Conservation (phyloP, 2,329 filamentous ascomycete genomes). For the Cladophialophora exuberans region DNA sequence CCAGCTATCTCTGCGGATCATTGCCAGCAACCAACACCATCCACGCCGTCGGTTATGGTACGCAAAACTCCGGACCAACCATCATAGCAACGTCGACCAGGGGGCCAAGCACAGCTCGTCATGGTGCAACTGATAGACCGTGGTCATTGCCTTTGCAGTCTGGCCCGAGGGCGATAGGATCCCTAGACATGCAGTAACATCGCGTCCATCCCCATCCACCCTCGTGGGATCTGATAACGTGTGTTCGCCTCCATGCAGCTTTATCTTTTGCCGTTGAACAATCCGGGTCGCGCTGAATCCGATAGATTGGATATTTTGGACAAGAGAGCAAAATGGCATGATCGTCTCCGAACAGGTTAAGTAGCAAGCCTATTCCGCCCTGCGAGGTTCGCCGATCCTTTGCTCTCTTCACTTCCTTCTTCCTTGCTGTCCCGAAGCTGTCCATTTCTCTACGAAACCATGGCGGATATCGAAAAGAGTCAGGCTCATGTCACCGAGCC, state of each 20-base stretch:
- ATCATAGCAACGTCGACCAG: background rate
- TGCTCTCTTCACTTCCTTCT: background rate
- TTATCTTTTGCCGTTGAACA: conserved; percentile 1
- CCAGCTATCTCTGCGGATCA: background rate
- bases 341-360: background rate
- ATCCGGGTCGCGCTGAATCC: background rate
- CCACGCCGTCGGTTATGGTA: background rate
- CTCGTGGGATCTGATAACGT: conserved; percentile 1
- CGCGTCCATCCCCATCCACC: too few species aligned
- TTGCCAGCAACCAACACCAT: background rate
- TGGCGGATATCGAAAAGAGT: conserved; percentile 22
- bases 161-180: too few species aligned
- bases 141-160: background rate
- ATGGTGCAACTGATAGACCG: background rate
- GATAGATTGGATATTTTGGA: background rate
- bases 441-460: background rate
- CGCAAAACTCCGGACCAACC: conserved; percentile 4
- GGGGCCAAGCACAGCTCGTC: too few species aligned
- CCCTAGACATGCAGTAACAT: too few species aligned
- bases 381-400: background rate
- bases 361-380: background rate
- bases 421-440: background rate
- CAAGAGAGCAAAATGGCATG: background rate
- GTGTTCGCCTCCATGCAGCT: conserved; percentile 5
- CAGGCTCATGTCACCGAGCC: conserved; percentile 11